Conservation (phyloP, 352 stramenopile species). For the Globisporangium camurandrum region DNA sequence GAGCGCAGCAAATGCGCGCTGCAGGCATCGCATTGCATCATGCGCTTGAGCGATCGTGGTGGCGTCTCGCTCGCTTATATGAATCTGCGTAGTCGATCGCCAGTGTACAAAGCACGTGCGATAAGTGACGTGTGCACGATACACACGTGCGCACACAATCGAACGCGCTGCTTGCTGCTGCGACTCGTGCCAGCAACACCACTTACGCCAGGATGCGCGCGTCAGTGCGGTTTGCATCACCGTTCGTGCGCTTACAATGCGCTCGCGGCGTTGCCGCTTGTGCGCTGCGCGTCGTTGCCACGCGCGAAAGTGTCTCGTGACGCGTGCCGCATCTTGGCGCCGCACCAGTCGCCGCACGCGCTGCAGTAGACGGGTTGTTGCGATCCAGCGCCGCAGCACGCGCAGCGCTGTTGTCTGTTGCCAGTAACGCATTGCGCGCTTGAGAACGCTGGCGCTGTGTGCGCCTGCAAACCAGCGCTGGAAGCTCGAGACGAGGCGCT, state of each 20-base stretch:
- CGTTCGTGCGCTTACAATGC: too few relatives aligned
- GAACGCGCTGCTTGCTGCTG: too few relatives aligned
- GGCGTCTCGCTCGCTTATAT: background rate
- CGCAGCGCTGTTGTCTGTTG: conserved; percentile 1
- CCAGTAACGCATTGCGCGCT: conserved; percentile 3
- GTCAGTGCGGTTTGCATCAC: conserved; percentile 18
- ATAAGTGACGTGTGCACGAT: conserved; percentile 27
- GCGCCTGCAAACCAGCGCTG: conserved; percentile 1
- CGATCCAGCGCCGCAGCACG: conserved; percentile 19
- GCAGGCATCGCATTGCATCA: background rate
- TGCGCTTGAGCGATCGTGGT: conserved; percentile 17
- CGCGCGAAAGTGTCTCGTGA: conserved; percentile 32
- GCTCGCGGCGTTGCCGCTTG: conserved; percentile 10
- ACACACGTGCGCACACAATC: conserved; percentile 24
- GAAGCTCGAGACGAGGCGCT: background rate
- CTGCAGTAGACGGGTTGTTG: conserved; percentile 18
- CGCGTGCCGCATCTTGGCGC: conserved; percentile 24
- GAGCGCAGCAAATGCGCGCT: background rate
- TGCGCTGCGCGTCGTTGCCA: conserved; percentile 30
- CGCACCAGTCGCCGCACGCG: conserved; percentile 29
- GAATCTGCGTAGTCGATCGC: conserved; percentile 6
- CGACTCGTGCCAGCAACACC: too few relatives aligned
- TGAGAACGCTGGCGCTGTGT: background rate
- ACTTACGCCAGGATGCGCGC: conserved; percentile 27
- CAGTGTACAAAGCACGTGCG: conserved; percentile 31